Base-by-base conservation (phyloP, 2,329 filamentous ascomycete genomes). In the Aspergillus aculeatinus region DNA sequence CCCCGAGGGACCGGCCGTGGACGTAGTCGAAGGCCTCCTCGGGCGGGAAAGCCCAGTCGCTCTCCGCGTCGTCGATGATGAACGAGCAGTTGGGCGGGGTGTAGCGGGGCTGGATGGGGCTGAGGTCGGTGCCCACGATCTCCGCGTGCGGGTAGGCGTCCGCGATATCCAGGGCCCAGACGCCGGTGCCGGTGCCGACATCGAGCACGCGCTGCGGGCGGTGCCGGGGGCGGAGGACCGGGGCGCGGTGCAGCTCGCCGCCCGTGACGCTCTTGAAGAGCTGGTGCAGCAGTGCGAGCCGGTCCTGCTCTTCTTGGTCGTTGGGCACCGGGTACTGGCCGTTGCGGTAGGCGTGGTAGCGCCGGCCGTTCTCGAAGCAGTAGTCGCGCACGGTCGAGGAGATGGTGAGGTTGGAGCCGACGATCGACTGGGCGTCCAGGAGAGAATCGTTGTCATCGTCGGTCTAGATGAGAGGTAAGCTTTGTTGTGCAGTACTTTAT, bases 41-140 rank as follows among this genome's bases (percentile, higher is more conserved):
- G 66, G 77, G 67, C 66, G 68, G 63, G 51, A 74, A 79, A 0
- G 74, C 67, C 77, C 76, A 79, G 25, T 77, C 74, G 51, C 72
- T 72, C 63, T 79, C 76, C 5, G 70, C 73, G 35, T 79, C 77
- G 42, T 78, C 76, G 27, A 79, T 81, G n/a, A 79, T 77, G 63
- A 84, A 85, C 9, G 72, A 68, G 3, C 82, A 75, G 55, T 85
- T 85, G 0, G 80, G 74, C 2, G 82, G 81, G 3, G 82, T 78
- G 65, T 69, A 75, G 60, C 55, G 68, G 1, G 74, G 72, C 60
- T 72, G 76, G 63, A 73, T 77, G 19, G 68, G 72, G 47, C 66
- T 76, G 14, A 73, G 72, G 59, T 72, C 76, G 16, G 71, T 76
- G 23, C 72, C 74, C 33, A 74, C 63, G 48, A 77, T 69, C 66